Evolutionary conservation across 1,139 yeast species (phyloP).

Genomic region (Yamadazyma pseudoaaseri): DNA sequence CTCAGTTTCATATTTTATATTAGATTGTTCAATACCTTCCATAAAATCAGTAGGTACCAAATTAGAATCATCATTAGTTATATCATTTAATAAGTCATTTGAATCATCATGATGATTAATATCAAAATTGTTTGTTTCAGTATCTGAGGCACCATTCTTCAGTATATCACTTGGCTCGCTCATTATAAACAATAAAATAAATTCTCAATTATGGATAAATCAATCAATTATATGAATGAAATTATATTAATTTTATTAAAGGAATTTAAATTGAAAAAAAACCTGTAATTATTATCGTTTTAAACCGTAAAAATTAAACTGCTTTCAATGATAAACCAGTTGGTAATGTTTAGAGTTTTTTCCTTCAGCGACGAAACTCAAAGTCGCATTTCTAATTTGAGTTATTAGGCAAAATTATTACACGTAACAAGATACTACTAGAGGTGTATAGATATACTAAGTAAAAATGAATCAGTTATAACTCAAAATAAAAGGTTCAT

Average conservation of each 20-base stretch:
- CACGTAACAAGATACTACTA: no score
- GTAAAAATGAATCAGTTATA: no score
- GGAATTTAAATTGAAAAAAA: background rate
- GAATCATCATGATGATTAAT: background rate
- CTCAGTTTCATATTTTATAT: background rate
- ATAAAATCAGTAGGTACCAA: no score
- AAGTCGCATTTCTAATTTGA: background rate
- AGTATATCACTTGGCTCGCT: background rate
- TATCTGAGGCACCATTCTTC: background rate
- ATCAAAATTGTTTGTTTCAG: slow-evolving; percentile 1
- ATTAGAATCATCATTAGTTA: no score
- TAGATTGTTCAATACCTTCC: no score
- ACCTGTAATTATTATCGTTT: background rate
- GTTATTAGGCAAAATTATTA: no score
- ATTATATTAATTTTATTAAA: no score
- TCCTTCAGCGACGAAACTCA: slow-evolving; percentile 1
- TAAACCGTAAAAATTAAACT: background rate
- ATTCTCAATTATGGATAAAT: background rate
- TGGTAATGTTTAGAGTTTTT: background rate
- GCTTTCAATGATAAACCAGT: background rate
- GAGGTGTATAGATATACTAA: no score
- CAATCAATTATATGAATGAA: background rate
- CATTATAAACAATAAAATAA: background rate
- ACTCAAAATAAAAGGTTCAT: no score
- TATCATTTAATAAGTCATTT: no score